Evolutionary conservation across 2,329 filamentous ascomycete genomes (phyloP).

Genomic region (Pezicula neosporulosa): DNA sequence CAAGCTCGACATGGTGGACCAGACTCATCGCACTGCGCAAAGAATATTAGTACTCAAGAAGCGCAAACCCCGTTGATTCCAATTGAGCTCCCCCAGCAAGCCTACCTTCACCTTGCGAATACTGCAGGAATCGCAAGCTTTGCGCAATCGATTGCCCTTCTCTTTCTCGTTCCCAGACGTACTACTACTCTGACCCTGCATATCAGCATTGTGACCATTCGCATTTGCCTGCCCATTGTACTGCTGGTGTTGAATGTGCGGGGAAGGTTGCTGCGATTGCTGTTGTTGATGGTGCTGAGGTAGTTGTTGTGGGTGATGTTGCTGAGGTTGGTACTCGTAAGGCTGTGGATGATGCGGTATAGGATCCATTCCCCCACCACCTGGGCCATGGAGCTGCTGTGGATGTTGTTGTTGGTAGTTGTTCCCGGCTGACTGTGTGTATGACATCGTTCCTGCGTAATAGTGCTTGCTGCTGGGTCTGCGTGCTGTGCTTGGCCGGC

Average conservation of each 20-base stretch:
- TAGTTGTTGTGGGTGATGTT: slow-evolving; percentile 4
- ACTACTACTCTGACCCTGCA: slow-evolving; percentile 7
- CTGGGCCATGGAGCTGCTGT: slow-evolving; percentile 5
- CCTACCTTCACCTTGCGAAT: slow-evolving; percentile 49
- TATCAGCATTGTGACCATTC: slow-evolving; percentile 12
- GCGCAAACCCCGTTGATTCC: background rate
- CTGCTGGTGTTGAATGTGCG: slow-evolving; percentile 1
- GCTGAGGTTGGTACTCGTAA: slow-evolving; percentile 2
- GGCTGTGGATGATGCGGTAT: background rate
- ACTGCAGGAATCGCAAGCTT: slow-evolving; percentile 50
- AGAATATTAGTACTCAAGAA: slow-evolving; percentile 6
- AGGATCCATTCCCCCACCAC: slow-evolving; percentile 1
- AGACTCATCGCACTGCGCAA: slow-evolving; percentile 56
- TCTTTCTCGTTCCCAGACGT: slow-evolving; percentile 13
- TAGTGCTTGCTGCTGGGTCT: background rate
- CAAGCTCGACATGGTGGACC: slow-evolving; percentile 66
- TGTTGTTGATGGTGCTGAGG: slow-evolving; percentile 11
- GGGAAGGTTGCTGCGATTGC: slow-evolving; percentile 8
- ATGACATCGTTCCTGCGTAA: slow-evolving; percentile 11
- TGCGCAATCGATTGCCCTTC: slow-evolving; percentile 37
- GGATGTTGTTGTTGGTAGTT: slow-evolving; percentile 5
- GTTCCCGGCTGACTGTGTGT: slow-evolving; percentile 10
- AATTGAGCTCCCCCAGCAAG: background rate
- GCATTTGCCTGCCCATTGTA: slow-evolving; percentile 13
- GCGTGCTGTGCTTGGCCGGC: slow-evolving; percentile 6